Evolutionary conservation across 805 yeast genomes (phyloP), one percentile per base, ranked within the genome.

Genomic region (Komagataella phaffii): DNA sequence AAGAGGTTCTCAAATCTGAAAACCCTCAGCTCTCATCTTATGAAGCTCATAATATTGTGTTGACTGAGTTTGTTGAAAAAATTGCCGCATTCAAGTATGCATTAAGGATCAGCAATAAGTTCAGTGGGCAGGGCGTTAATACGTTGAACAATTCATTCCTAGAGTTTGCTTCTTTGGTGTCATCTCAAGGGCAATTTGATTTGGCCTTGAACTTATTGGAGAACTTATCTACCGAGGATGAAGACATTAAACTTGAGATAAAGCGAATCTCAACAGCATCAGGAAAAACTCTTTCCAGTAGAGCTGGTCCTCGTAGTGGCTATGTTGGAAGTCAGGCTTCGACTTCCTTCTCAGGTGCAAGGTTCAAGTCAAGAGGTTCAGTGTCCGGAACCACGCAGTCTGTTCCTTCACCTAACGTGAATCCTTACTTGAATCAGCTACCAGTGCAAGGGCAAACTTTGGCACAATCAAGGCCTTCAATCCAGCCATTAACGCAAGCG

Each of bases 41-140:
- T 52, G 93, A 85, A 56, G 96, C 96, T 19, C 88, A 88, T 60
- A 81, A 85, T 58, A 85, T 79, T 58, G 85, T 96, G 7, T 72
- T 91, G 63, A 83, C 84, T 51, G 83, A 80, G 60, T 84, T 89
- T 62, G 85, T 88, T 50, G 95, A 87, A 64, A 90, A 90, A 66
- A 77, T 90, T 55, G 78, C 88, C 44, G 83, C 86, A 23, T 89
- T 81, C 64, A 75, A 85, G 59, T 72, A 83, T 24, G 71, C 76
- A 46, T 62, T 75, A 43, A 68, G 68, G 49, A 58, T 55, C 23
- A 40, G 50, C 12, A 68, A 72, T 2, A 63, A 63, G 14, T 59
- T 71, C 44, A 57, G 71, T 1, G 71, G 75, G 8, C 71, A 75
- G 17, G 70, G 76, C 12, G 66, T 77, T 47, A 77, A 70, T 45